These are phyloP conservation scores for Nakazawaea laoshanensis DNA, from an alignment of 805 yeast species.

Conservation along the genomic window DNA sequence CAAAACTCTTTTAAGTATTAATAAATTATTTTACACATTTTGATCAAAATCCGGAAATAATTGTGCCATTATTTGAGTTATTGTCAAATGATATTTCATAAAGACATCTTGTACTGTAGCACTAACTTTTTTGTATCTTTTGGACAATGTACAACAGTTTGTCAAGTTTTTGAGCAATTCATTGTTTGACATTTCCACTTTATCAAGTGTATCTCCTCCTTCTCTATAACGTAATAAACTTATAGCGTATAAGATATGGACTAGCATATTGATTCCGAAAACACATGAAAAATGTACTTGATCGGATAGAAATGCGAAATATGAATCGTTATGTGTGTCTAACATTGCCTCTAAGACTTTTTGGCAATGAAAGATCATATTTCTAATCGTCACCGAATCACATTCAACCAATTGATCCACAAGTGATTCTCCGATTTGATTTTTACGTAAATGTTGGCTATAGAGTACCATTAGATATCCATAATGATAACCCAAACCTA, in stretches of 20 bases:
- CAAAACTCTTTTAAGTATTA: slow-evolving; percentile 3
- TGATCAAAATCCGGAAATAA: slow-evolving; percentile 10
- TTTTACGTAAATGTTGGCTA: slow-evolving; percentile 16
- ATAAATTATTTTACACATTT: no score
- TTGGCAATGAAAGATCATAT: slow-evolving; percentile 32
- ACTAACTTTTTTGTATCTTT: slow-evolving; percentile 12
- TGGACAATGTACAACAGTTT: slow-evolving; percentile 8
- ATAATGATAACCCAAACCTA: slow-evolving; percentile 62
- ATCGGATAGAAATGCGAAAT: slow-evolving; percentile 65
- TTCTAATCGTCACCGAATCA: slow-evolving; percentile 18
- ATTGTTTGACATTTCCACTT: slow-evolving; percentile 10
- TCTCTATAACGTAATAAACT: slow-evolving; percentile 2
- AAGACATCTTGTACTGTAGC: slow-evolving; percentile 13
- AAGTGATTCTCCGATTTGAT: not conserved
- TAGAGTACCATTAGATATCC: slow-evolving; percentile 43
- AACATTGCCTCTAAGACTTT: slow-evolving; percentile 32
- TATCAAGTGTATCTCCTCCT: slow-evolving; percentile 7
- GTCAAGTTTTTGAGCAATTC: slow-evolving; percentile 12
- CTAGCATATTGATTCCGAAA: slow-evolving; percentile 29
- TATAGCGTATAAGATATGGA: slow-evolving; percentile 18
- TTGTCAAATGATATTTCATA: slow-evolving; percentile 10
- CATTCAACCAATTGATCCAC: slow-evolving; percentile 7
- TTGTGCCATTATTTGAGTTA: slow-evolving; percentile 7
- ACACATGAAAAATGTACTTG: slow-evolving; percentile 51
- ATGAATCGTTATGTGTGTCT: slow-evolving; percentile 37